Evolutionary conservation across 1,139 yeast genomes (phyloP), one percentile per base, ranked within the genome.

Genomic region (Yamadazyma sp.): DNA sequence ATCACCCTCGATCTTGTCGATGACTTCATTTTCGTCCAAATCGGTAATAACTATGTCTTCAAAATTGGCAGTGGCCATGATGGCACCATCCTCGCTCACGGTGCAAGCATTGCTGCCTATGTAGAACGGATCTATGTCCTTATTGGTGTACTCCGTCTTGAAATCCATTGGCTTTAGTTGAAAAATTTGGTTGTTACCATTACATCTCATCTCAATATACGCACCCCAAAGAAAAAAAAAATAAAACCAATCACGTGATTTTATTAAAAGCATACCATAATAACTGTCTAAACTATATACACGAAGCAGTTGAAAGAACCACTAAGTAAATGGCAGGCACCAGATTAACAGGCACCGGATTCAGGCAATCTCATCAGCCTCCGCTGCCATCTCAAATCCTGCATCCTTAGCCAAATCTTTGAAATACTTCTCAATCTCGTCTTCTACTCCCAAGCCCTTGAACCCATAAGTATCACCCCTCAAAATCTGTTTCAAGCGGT

Each of bases 101-200:
- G 88, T 71, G 4, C 91, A 94, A 27, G 83, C 71, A 5, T 94
- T 80, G 8, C 94, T 87, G 11, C 97, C 96, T 9, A 87, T 78
- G 57, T 87, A 92, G 55, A 89, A 82, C 15, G 98, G 98, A 42
- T 66, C 73, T 40, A 70, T 59, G 42, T 65, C 69, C 31, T 43
- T 50, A 45, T 59, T 57, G 25, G 46, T 49, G 48, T 62, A 72
- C 34, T 73, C 68, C 4, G 68, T 59, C 40, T 60, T 64, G 37
- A 65, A 49, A 34, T 59, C 61, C 68, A 64, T 64, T 15, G 18
- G 16, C 9, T n/a, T n/a, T 16, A 16, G 5, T 17, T 39, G 39
- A 38, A 40, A 43, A 40, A 30, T 38, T 30, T 34, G 31, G 22
- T 15, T 22, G 22, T 27, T 20, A n/a, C n/a, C 8, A 20, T 35